These are phyloP conservation scores for Phaseolus coccineus DNA, from an alignment of 331 rosid species.

Conservation along the genomic window DNA sequence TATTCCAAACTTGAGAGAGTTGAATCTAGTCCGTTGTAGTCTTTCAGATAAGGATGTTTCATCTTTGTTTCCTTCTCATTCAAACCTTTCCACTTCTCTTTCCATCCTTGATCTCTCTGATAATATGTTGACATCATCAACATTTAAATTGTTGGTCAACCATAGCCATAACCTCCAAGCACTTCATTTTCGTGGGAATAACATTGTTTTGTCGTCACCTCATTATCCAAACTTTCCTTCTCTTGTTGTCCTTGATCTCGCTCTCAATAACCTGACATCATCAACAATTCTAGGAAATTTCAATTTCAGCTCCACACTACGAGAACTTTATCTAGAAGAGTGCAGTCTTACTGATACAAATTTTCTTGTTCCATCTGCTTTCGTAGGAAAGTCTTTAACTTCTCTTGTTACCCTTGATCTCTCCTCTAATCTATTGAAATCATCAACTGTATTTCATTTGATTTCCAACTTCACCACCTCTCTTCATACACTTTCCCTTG, in stretches of 20 bases:
- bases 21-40: not conserved
- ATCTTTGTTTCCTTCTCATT: not conserved
- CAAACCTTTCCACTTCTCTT: slow-evolving; percentile 3
- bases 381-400: not conserved
- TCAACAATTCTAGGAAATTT: not conserved
- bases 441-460: not conserved
- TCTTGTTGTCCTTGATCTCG: not conserved
- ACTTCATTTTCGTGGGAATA: not conserved
- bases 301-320: slow-evolving; percentile 5
- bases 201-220: not conserved
- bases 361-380: not conserved
- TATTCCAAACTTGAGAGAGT: slow-evolving; percentile 27
- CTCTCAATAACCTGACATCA: not conserved
- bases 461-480: slow-evolving; percentile 17
- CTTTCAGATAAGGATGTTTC: not conserved
- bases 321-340: not conserved
- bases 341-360: not conserved
- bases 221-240: not conserved
- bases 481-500: not conserved
- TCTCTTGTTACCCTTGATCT: not conserved
- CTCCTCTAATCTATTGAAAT: not conserved
- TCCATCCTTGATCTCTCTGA: not conserved
- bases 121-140: not conserved
- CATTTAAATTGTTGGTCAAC: not conserved
- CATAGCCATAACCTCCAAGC: not conserved